Base-by-base conservation (phyloP, 345 rosid species). In the Bruguiera gymnorhiza region DNA sequence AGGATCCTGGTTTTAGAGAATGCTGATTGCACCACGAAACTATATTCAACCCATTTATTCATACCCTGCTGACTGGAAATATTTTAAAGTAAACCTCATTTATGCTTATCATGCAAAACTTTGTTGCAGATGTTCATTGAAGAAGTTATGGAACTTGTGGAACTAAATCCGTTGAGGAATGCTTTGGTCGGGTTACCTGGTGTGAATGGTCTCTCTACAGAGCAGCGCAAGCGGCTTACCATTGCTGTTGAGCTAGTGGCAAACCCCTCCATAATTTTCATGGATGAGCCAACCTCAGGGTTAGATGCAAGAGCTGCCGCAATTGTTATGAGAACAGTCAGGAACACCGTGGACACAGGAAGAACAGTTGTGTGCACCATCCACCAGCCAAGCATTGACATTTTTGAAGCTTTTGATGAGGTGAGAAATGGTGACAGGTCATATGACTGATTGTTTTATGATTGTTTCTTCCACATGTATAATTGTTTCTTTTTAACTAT, bases 231-330 rank as follows among this genome's bases (percentile, higher is more conserved):
- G 71, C 85, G 98, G 79, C 83, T 93, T 9, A 93, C 98, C 13
- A 85, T 90, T 43, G 98, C 98, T 0, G 92, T 90, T 34, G 97
- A 93, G 89, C 87, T 90, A 7, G 98, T 93, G 69, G 96, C 96
- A 26, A 93, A 93, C 76, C 97, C 98, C 13, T 93, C 97, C 16
- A 88, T 90, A 62, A 87, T 90, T 66, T 93, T 93, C 82, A 93
- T 93, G 98, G 98, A 93, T 24, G 97, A 93, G 74, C 98, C 97
- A 71, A 93, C 98, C 73, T 93, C 98, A 59, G 98, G 98, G 32
- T 81, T 93, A 26, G 98, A 93, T 77, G 98, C 98, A 51, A 81
- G 98, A 79, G 98, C 97, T 71, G 96, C 98, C 55, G 98, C 98
- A 36, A 90, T 90, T 61, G 97, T 93, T 21, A 88, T 93, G 98